Evolutionary conservation across 768 basidiomycete genomes (phyloP), one percentile per base, ranked within the genome.

Genomic region (Coprinopsis marcescibilis): DNA sequence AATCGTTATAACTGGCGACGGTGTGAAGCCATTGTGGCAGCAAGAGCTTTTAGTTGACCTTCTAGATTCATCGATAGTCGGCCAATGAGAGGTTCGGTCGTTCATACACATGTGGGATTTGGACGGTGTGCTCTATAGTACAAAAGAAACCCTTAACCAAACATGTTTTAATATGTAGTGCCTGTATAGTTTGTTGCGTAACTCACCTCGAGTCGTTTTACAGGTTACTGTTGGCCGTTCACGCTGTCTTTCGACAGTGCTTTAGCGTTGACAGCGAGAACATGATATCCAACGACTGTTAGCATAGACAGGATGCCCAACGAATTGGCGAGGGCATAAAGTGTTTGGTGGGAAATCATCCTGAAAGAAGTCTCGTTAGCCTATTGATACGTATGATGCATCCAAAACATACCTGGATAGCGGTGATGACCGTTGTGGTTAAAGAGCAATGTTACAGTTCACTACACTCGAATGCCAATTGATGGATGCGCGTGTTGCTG

Each of bases 261-360:
- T 35, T 49, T 19, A 17, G 81, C 79, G 57, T 94, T 94, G 51
- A 95, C 89, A 26, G 89, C 84, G 42, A 97, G 70, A 57, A 95
- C 79, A 68, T 97, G 94, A 65, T 94, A 96, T 38, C 80, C 77
- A 45, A 97, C 83, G 46, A 93, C 85, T 4, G 87, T 82, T 54
- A 90, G 57, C 84, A 97, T 91, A 23, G 94, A 88, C 43, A 89
- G 70, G 29, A 83, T 71, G 29, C 93, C 93, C 14, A 94, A 80
- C 23, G 79, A 70, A 65, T 91, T 93, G 49, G 90, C 85, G 44
- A 95, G 75, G 45, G 77, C 74, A 65, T 89, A 88, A 27, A 95
- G 75, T 4, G 89, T 89, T 51, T 77, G 68, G 65, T 91, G 81
- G 44, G 76, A 80, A 27, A 95, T 93, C 89, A 90, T 93, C 32